phyloP scores from a whole-genome alignment of 139 green algal species.

The Tetradesmus lagerheimii region DNA sequence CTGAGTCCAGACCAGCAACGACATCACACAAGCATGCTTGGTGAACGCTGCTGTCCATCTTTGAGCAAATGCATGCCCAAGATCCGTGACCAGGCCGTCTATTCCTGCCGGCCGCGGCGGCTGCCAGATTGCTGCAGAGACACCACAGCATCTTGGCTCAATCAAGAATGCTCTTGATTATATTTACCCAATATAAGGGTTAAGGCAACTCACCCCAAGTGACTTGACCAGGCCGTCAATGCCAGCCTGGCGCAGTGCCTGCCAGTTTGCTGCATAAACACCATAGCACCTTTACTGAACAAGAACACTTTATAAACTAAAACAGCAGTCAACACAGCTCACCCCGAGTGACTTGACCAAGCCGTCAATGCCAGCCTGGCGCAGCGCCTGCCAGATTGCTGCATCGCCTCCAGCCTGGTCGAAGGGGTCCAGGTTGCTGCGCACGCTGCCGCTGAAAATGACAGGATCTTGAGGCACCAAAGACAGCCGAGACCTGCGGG shows the following conservation, averaged over 20 bases:
- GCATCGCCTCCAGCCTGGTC: slow-evolving; percentile 66
- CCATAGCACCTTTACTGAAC: too few species aligned
- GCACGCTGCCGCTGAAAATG: slow-evolving; percentile 93
- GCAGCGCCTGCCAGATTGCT: slow-evolving; percentile 75
- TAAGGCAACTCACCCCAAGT: background rate
- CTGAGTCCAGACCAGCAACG: too few species aligned
- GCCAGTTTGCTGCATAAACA: too few species aligned
- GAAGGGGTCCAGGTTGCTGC: slow-evolving; percentile 96
- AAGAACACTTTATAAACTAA: too few species aligned
- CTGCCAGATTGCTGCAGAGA: slow-evolving; percentile 82
- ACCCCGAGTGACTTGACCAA: slow-evolving; percentile 42
- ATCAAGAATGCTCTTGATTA: too few species aligned
- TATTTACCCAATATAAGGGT: too few species aligned
- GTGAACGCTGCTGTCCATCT: too few species aligned
- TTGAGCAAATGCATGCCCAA: too few species aligned
- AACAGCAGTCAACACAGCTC: background rate
- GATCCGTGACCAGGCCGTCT: slow-evolving; percentile 57
- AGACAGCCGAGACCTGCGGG: slow-evolving; percentile 76
- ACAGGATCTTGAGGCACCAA: slow-evolving; percentile 91
- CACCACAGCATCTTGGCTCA: too few species aligned
- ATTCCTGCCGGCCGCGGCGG: slow-evolving; percentile 62
- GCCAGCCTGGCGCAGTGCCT: slow-evolving; percentile 62
- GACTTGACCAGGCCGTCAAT: slow-evolving; percentile 56
- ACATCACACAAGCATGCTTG: too few species aligned
- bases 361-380: slow-evolving; percentile 61